Conservation (phyloP, 768 basidiomycete genomes). For the Xanthoconium purpureum region DNA sequence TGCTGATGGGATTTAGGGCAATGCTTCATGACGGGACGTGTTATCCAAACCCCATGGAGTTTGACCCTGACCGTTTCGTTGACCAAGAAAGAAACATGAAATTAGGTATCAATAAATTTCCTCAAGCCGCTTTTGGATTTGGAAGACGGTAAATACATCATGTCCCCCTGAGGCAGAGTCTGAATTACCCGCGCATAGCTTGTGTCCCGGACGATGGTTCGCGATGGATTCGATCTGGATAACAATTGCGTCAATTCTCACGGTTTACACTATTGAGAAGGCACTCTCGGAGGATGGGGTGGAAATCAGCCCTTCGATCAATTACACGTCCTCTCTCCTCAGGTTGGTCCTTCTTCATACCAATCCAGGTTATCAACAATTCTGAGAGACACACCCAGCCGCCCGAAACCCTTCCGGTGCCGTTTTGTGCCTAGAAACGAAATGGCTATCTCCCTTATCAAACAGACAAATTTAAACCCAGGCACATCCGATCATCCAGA, state of each 20-base stretch:
- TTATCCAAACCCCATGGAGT: constrained; percentile 41
- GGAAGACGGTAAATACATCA: constrained; percentile 34
- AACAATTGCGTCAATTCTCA: constrained; percentile 38
- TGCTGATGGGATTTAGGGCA: constrained; percentile 31
- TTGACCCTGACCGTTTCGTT: constrained; percentile 39
- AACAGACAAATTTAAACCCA: background rate
- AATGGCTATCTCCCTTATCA: constrained; percentile 31
- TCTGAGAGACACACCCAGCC: constrained; percentile 26
- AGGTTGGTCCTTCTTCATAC: constrained; percentile 28
- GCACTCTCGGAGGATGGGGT: constrained; percentile 33
- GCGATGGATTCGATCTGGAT: constrained; percentile 46
- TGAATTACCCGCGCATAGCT: constrained; percentile 22
- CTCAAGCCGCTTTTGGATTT: constrained; percentile 40
- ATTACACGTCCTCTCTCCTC: constrained; percentile 35
- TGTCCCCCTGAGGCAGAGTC: background rate
- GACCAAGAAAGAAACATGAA: constrained; percentile 24
- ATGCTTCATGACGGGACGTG: constrained; percentile 38
- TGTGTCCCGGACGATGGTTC: constrained; percentile 45
- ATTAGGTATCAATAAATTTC: constrained; percentile 35
- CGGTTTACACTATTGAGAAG: constrained; percentile 39
- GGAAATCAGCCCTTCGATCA: constrained; percentile 32
- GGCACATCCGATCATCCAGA: background rate
- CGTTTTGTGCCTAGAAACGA: constrained; percentile 36
- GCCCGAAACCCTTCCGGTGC: constrained; percentile 42
- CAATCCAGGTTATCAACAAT: background rate